Percentiles rank a stretch among this genome's conserved stretches.
Evolutionary conservation across 2,329 filamentous ascomycete genomes (phyloP).

Genomic region (Chrysoporthe austroafricana): DNA sequence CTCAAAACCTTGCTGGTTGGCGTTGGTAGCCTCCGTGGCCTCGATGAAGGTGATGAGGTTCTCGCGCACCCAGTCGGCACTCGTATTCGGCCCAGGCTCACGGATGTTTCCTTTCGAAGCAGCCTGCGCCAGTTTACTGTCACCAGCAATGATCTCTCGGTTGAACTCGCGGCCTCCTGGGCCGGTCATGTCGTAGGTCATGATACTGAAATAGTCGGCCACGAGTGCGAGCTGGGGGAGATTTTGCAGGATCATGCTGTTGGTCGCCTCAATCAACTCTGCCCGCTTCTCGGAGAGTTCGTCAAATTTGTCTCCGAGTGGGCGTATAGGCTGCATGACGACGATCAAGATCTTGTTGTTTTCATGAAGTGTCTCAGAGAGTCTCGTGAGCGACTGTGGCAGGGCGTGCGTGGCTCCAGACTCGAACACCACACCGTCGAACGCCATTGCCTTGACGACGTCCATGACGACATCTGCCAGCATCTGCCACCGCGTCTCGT

Average conservation of each 20-base stretch:
- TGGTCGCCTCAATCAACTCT: conserved; percentile 15
- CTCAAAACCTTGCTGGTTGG: conserved; percentile 16
- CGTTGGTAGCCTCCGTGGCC: conserved; percentile 13
- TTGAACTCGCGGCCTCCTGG: conserved; percentile 26
- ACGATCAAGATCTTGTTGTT: conserved; percentile 30
- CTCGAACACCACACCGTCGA: conserved; percentile 32
- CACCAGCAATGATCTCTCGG: neutral
- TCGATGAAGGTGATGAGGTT: conserved; percentile 26
- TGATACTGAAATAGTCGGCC: conserved; percentile 32
- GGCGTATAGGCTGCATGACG: conserved; percentile 30
- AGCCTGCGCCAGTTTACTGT: conserved; percentile 16
- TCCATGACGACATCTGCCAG: conserved; percentile 27
- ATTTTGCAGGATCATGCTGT: conserved; percentile 21
- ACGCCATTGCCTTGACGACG: conserved; percentile 29
- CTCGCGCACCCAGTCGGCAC: conserved; percentile 27
- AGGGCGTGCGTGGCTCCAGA: conserved; percentile 31
- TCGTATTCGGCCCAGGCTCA: conserved; percentile 30
- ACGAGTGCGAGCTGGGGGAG: conserved; percentile 28
- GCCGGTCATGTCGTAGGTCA: conserved; percentile 33
- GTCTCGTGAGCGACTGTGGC: conserved; percentile 21
- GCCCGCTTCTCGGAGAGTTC: conserved; percentile 11
- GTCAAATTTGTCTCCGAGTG: conserved; percentile 14
- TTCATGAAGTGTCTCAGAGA: conserved; percentile 27
- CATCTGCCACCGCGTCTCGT: conserved; percentile 30
- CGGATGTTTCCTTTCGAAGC: conserved; percentile 22